phyloP scores from a whole-genome alignment of 2,329 filamentous ascomycete species.

The Aureobasidium mangrovei region DNA sequence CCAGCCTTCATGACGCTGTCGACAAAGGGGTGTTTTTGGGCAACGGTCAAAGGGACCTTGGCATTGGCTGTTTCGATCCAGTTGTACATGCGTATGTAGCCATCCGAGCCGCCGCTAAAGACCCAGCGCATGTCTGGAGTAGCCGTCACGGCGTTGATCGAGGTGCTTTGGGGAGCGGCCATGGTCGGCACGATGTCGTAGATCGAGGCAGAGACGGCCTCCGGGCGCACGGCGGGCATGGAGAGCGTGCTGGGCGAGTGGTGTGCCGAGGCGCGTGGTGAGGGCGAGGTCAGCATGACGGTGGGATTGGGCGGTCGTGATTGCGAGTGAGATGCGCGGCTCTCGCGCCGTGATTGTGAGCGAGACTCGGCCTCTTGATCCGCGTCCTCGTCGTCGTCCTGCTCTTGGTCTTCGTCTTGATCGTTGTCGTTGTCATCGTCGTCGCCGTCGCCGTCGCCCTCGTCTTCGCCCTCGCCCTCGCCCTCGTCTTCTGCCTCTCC shows the following conservation, averaged over 20 bases:
- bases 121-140: slow-evolving; percentile 94
- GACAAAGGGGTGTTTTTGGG: slow-evolving; percentile 92
- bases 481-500: slow-evolving; percentile 23
- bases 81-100: slow-evolving; percentile 95
- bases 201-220: slow-evolving; percentile 66
- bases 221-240: slow-evolving; percentile 50
- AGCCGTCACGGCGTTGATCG: slow-evolving; percentile 83
- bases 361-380: slow-evolving; percentile 39
- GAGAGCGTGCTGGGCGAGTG: slow-evolving; percentile 24
- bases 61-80: slow-evolving; percentile 92
- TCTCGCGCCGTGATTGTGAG: slow-evolving; percentile 29
- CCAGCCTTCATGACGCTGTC: slow-evolving; percentile 95
- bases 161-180: slow-evolving; percentile 89
- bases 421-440: slow-evolving; percentile 34
- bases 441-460: slow-evolving; percentile 31
- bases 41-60: slow-evolving; percentile 86
- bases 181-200: slow-evolving; percentile 98
- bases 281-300: slow-evolving; percentile 41
- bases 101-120: slow-evolving; percentile 87
- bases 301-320: slow-evolving; percentile 36
- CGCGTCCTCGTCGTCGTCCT: slow-evolving; percentile 30
- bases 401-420: slow-evolving; percentile 27
- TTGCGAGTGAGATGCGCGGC: slow-evolving; percentile 19
- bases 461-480: slow-evolving; percentile 29
- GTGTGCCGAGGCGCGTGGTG: slow-evolving; percentile 29